These are phyloP conservation scores for Lotus japonicus DNA, from an alignment of 306 rosid species.

Conservation along the genomic window DNA sequence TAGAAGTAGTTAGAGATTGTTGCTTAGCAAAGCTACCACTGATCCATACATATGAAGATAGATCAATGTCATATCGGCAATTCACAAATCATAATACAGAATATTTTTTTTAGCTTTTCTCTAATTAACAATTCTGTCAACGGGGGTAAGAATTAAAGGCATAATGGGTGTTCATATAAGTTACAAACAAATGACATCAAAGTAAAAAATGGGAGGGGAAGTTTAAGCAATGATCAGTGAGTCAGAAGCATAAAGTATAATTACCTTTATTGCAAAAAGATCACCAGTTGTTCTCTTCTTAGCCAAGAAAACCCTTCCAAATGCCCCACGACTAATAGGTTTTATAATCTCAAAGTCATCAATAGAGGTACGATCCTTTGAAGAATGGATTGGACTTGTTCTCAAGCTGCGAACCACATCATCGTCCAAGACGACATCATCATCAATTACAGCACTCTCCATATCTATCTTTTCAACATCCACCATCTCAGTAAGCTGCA, in stretches of 20 bases:
- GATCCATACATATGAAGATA: too few species aligned
- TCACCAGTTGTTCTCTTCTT: conserved; percentile 98
- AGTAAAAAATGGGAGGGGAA: neutral
- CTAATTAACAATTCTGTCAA: too few species aligned
- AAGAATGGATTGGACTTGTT: conserved; percentile 86
- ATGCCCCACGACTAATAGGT: conserved; percentile 98
- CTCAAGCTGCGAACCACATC: conserved; percentile 88
- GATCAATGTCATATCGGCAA: too few species aligned
- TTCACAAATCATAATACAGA: too few species aligned
- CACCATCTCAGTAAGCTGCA: conserved; percentile 94
- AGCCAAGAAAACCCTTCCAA: conserved; percentile 98
- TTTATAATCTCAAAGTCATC: conserved; percentile 95
- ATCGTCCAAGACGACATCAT: conserved; percentile 84
- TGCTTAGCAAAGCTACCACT: too few species aligned
- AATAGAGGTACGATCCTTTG: conserved; percentile 91
- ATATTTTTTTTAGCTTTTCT: too few species aligned
- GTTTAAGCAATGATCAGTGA: neutral
- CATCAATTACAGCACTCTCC: conserved; percentile 67
- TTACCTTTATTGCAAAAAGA: conserved; percentile 94
- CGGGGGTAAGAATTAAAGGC: neutral
- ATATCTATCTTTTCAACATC: conserved; percentile 88
- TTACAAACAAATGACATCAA: neutral
- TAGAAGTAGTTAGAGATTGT: too few species aligned
- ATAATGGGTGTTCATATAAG: neutral
- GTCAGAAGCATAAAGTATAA: neutral